Conservation (phyloP, 1,284 basidiomycete genomes). For the Schizophyllum amplum region DNA sequence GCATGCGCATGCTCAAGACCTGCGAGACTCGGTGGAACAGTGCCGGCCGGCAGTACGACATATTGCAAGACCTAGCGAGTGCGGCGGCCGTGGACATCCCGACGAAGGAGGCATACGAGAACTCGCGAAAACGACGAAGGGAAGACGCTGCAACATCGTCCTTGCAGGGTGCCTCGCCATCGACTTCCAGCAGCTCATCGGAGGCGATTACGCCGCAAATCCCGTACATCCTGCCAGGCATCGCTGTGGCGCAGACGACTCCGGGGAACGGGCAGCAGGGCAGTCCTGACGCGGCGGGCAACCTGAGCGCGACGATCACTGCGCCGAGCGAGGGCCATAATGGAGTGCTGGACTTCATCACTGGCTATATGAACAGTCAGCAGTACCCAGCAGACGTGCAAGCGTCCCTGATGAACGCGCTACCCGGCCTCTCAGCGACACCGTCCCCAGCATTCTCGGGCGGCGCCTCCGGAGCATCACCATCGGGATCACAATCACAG, state of each 20-base stretch:
- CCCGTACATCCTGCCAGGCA: neutral
- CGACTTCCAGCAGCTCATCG: neutral
- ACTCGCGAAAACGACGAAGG: neutral
- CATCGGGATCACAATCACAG: too few relatives aligned
- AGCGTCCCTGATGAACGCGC: neutral
- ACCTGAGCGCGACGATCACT: too few relatives aligned
- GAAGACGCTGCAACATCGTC: neutral
- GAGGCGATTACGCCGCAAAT: neutral
- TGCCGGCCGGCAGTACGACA: neutral
- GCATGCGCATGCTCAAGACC: constrained; percentile 42
- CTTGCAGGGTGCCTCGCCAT: neutral
- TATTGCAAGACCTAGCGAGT: neutral
- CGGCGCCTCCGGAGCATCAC: neutral
- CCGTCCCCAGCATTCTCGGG: neutral
- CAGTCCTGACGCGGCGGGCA: neutral
- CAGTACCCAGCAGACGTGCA: neutral
- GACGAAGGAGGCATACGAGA: neutral
- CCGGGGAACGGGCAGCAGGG: neutral
- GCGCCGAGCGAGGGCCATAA: too few relatives aligned
- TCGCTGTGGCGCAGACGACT: too few relatives aligned
- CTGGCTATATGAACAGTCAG: neutral
- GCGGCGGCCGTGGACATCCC: neutral
- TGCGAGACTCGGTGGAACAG: constrained; percentile 32
- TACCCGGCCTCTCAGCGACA: neutral
- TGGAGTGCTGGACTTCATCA: neutral